Base-by-base conservation (phyloP, 345 rosid species). In the Eucalyptus decipiens region DNA sequence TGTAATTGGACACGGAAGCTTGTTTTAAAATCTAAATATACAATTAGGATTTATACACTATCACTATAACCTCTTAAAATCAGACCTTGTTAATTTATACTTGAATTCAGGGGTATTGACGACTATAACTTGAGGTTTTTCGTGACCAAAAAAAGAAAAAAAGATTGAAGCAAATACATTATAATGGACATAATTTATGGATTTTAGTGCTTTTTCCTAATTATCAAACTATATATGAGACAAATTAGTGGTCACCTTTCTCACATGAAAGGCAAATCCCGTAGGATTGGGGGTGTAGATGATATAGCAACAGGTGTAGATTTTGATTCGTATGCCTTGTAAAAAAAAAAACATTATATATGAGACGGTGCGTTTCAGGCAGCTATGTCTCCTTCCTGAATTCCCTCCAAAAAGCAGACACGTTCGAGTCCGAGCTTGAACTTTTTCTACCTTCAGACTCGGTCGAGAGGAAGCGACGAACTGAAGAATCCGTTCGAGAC, bases 321-420 rank as follows among this genome's bases (percentile, higher is more conserved):
- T 52, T 18, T 52, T 7, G 23, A 52, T 52, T 52, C 24, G 0
- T 19, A 52, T 52, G 5, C 1, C 10, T 0, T 0, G 24, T 19
- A 51, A 50, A 1, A 4, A 14, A 52, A 3, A 19, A 21, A 52
- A 19, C 5, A 21, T 1, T 52, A 52, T 3, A 21, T 52, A 65
- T 8, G 76, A 65, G 21, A 76, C 83, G 83, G 47, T 76, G 83
- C 83, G 83, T 76, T 40, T 76, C 16, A 6, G 47, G 47, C 16
- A 10, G 9, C 83, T 76, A 6, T 6, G 45, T 40, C 83, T 19
- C 47, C 45, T 37, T 26, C 26, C 83, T 23, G 45, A 76, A 47
- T 76, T 76, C 83, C 83, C 83, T 76, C 83, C 83, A 76, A 76
- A 72, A 76, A 37, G 16, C 12, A 4, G 12, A 21, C 13, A 5